Conservation (phyloP, 495 filamentous ascomycete species). For the Neurospora sp. region DNA sequence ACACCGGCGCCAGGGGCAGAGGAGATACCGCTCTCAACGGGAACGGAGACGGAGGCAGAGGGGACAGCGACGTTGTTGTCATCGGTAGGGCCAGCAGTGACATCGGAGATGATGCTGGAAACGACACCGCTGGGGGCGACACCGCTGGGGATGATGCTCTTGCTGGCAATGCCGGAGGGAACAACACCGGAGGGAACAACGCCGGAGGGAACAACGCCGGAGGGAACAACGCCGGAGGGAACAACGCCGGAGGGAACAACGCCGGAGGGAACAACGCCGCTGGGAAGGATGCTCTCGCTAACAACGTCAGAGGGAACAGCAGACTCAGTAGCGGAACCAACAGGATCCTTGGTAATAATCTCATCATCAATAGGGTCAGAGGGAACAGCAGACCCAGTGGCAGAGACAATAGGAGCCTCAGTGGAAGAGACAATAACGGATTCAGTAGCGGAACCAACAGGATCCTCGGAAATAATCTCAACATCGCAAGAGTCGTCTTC, state of each 20-base stretch:
- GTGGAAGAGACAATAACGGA: neutral
- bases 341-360: neutral
- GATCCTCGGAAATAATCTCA: neutral
- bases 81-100: neutral
- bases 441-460: no score
- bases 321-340: neutral
- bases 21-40: neutral
- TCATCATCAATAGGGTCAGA: neutral
- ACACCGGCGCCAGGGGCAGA: neutral
- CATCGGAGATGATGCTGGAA: neutral
- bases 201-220: neutral
- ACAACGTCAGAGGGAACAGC: neutral
- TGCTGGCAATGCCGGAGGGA: no score
- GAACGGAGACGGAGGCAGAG: neutral
- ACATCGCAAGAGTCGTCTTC: conserved; percentile 6
- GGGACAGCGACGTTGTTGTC: neutral
- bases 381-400: neutral
- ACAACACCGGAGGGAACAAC: no score
- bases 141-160: neutral
- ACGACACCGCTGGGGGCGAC: neutral
- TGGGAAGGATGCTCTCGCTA: no score
- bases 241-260: neutral
- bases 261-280: no score
- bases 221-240: no score
- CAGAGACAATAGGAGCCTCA: neutral